Percentiles rank a stretch among this genome's conserved stretches.
These are phyloP conservation scores for Talaromyces piceae DNA, from an alignment of 2,329 filamentous ascomycete species.

Conservation along the genomic window DNA sequence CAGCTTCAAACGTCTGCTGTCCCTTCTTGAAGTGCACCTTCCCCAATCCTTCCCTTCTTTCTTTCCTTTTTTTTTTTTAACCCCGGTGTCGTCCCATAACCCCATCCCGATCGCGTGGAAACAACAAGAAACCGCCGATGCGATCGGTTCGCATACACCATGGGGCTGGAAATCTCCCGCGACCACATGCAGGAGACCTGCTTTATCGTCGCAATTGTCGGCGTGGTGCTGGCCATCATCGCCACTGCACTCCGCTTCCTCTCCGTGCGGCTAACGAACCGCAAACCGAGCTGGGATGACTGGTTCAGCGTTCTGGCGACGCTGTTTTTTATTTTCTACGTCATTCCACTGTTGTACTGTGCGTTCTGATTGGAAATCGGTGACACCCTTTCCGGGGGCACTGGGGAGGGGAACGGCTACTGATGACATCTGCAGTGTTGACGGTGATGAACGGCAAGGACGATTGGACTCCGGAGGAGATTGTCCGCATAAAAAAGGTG, in stretches of 20 bases:
- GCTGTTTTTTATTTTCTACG: constrained; percentile 6
- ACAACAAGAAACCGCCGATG: neutral
- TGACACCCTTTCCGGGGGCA: too few species aligned
- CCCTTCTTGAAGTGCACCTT: too few species aligned
- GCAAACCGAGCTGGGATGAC: constrained; percentile 6
- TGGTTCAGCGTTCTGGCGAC: constrained; percentile 5
- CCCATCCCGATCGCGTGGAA: too few species aligned
- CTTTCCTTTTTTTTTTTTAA: too few species aligned
- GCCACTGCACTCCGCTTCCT: constrained; percentile 5
- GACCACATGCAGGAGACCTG: constrained; percentile 5
- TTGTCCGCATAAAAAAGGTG: constrained; percentile 8
- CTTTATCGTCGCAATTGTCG: constrained; percentile 5
- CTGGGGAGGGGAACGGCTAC: too few species aligned
- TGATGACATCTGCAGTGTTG: neutral
- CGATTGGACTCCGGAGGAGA: neutral
- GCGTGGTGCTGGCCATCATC: constrained; percentile 1
- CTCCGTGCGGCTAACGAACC: constrained; percentile 1
- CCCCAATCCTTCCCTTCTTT: too few species aligned
- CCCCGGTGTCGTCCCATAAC: too few species aligned
- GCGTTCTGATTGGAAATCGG: too few species aligned
- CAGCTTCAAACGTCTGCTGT: too few species aligned
- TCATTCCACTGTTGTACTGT: constrained; percentile 8
- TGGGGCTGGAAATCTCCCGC: constrained; percentile 3
- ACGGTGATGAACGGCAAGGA: constrained; percentile 5
- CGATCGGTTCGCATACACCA: neutral